phyloP scores from a whole-genome alignment of 2,329 filamentous ascomycete species.

The Fusarium dlaminii region DNA sequence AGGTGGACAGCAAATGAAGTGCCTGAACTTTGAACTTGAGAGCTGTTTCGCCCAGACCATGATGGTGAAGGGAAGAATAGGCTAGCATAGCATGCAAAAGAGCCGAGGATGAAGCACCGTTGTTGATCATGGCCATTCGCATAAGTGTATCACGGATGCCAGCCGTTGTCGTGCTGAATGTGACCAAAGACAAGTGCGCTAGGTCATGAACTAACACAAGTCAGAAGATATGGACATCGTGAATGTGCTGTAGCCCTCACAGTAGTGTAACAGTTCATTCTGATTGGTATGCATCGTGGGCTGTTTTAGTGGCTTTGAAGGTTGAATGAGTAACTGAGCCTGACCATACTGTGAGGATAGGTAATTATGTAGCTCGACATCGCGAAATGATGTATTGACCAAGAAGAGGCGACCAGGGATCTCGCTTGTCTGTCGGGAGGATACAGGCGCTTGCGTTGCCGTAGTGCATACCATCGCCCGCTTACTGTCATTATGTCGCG shows the following conservation, averaged over 20 bases:
- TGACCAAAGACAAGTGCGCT: constrained; percentile 22
- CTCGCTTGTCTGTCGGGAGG: neutral
- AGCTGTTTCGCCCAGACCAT: constrained; percentile 7
- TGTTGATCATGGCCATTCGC: neutral
- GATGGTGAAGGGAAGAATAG: constrained; percentile 22
- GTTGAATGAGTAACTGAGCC: rapidly evolving
- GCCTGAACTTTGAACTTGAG: constrained; percentile 28
- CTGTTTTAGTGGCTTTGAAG: neutral
- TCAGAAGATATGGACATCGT: neutral
- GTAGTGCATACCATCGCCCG: constrained; percentile 1
- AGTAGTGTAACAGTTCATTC: constrained; percentile 20
- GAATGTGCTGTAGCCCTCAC: neutral
- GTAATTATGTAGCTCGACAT: constrained; percentile 3
- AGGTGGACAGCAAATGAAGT: constrained; percentile 12
- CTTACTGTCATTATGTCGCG: constrained; percentile 13
- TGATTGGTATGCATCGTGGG: neutral
- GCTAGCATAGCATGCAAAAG: constrained; percentile 31
- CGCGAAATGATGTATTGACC: constrained; percentile 27
- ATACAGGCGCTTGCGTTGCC: neutral
- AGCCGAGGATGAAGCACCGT: constrained; percentile 1
- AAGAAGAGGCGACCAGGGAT: neutral
- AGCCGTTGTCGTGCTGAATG: neutral
- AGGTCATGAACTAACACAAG: constrained; percentile 1
- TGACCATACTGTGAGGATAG: neutral
- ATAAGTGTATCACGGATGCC: constrained; percentile 25